Evolutionary conservation across 495 filamentous ascomycete species (phyloP), one percentile per base, ranked within the genome.

Genomic region (Talaromyces liani): DNA sequence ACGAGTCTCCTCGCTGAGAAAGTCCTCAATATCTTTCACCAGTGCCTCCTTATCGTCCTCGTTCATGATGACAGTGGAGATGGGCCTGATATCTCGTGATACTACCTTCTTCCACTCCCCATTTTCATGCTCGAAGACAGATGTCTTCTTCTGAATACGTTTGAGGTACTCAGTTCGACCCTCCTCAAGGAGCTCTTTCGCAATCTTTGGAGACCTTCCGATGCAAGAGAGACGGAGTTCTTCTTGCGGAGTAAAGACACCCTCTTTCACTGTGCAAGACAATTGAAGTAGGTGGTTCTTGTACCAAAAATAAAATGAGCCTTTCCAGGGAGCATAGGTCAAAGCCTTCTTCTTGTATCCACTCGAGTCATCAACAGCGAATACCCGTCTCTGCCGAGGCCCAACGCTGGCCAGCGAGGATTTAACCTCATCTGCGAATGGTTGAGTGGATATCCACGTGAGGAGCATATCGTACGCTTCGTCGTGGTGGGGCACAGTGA

Each of bases 281-380:
- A 90, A 85, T 51, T 84, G 73, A 36, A 90, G 68, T 6, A 84
- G 71, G 2, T 77, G 77, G 4, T 80, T 76, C 61, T 80, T 79
- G 68, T 85, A 89, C 80, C 84, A 84, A 72, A 89, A 89, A 71
- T 81, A 85, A 69, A 89, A 86, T 18, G 74, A 81, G 6, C 87
- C 87, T 60, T 85, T 80, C 1, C 82, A 78, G 0, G 87, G 87
- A 2, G 87, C 89, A 69, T 86, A 88, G 1, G 80, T 78, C 7
- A 90, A 71, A 0, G 72, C 75, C 67, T 86, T 88, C 72, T 84
- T 82, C 68, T 86, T 85, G 66, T 45, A 45, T 45, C 14, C 39
- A 45, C 39, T 45, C 39, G 16, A 18, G 39, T 45, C 39, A 45
- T 45, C 39, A 45, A 45, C 39, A 18, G 39, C 39, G 39, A 45